A percentile compares a stretch with the other conserved stretches of the same genome.
Evolutionary conservation across 345 rosid genomes (phyloP).

Genomic region (Diplotaxis tenuifolia): DNA sequence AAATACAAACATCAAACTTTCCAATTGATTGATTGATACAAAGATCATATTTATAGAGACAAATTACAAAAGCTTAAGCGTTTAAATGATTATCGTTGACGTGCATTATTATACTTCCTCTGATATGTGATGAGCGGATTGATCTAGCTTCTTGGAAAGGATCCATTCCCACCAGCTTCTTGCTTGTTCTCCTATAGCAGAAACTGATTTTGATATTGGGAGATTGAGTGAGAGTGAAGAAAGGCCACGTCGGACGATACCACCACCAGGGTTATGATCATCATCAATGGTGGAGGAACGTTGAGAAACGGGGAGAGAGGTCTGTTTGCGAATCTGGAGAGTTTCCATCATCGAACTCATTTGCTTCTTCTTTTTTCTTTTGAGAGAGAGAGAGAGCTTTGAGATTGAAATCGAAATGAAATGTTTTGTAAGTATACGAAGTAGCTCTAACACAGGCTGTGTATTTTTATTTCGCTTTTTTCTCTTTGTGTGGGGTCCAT

Average conservation of each 20-base stretch:
- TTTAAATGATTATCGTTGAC: conserved; percentile 17
- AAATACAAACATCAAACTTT: no score
- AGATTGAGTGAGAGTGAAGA: conserved; percentile 58
- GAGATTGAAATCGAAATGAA: background rate
- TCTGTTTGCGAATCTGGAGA: conserved; percentile 48
- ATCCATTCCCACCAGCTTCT: conserved; percentile 86
- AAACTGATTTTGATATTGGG: conserved; percentile 47
- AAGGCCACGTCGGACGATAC: conserved; percentile 57
- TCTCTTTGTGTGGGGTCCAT: conserved; percentile 35
- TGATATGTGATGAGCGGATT: conserved; percentile 48
- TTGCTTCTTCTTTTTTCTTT: background rate
- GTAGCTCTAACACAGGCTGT: conserved; percentile 55
- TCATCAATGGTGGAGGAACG: conserved; percentile 23
- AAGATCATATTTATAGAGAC: background rate
- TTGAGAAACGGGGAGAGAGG: conserved; percentile 59
- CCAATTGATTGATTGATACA: background rate
- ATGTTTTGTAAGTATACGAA: conserved; percentile 30
- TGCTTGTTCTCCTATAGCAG: conserved; percentile 59
- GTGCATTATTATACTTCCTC: conserved; percentile 71
- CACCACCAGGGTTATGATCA: conserved; percentile 14
- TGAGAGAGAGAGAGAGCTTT: background rate
- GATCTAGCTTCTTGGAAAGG: conserved; percentile 58
- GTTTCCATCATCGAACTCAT: conserved; percentile 67
- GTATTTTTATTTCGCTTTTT: conserved; percentile 37
- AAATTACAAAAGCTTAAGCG: background rate